Conservation (phyloP, 2,329 filamentous ascomycete genomes). For the Calonectria hongkongensis region DNA sequence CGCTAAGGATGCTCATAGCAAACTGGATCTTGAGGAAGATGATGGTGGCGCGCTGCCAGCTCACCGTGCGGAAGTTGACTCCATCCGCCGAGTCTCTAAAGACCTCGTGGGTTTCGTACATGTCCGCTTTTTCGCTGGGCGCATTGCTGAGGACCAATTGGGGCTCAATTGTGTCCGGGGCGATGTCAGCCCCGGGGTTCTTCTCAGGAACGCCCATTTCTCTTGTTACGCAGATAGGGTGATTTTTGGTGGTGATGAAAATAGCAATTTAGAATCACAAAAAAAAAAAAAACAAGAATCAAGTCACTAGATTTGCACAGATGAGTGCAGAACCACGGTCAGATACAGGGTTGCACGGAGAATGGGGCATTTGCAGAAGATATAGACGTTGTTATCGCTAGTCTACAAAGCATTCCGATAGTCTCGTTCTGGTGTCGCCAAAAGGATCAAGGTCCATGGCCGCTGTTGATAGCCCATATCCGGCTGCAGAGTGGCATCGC, state of each 20-base stretch:
- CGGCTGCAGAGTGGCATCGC: constrained; percentile 30
- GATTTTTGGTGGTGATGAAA: background rate
- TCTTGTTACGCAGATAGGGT: too few species aligned
- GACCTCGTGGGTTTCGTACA: constrained; percentile 50
- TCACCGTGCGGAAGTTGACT: constrained; percentile 57
- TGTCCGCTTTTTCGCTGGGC: constrained; percentile 32
- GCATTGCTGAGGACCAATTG: constrained; percentile 32
- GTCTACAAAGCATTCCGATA: background rate
- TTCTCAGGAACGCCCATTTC: constrained; percentile 32
- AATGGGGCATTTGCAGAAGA: constrained; percentile 27
- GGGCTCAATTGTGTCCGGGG: constrained; percentile 31
- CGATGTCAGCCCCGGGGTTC: background rate
- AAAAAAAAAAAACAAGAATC: too few species aligned
- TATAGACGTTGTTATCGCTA: constrained; percentile 37
- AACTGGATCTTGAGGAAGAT: constrained; percentile 63
- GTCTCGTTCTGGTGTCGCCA: background rate
- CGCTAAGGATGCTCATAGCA: constrained; percentile 54
- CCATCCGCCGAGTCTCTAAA: constrained; percentile 53
- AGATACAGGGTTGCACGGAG: constrained; percentile 15
- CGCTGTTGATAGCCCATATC: constrained; percentile 32
- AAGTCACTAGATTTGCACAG: background rate
- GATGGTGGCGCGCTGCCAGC: constrained; percentile 63
- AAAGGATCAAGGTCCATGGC: constrained; percentile 9
- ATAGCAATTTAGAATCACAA: background rate
- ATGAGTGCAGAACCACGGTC: background rate